Conservation (phyloP, 768 basidiomycete species). For the Psilocybe tampanensis region DNA sequence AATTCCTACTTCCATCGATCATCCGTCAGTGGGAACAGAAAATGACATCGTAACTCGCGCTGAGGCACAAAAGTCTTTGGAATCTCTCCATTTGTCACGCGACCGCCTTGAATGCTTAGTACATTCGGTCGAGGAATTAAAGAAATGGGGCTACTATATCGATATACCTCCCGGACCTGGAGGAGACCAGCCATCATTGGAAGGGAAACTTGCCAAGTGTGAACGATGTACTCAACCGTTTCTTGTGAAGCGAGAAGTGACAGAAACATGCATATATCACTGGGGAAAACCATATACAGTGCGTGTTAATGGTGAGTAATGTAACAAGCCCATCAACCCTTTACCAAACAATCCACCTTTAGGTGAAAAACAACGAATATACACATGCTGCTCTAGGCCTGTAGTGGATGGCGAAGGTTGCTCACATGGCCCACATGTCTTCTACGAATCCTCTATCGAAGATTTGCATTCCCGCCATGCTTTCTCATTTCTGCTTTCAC, state of each 20-base stretch:
- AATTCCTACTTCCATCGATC: conserved; percentile 55
- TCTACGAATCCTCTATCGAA: conserved; percentile 72
- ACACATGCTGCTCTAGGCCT: conserved; percentile 77
- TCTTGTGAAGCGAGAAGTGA: conserved; percentile 62
- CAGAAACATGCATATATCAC: conserved; percentile 75
- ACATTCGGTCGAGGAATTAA: conserved; percentile 58
- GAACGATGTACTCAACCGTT: conserved; percentile 79
- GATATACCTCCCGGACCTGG: conserved; percentile 70
- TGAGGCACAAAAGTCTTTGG: conserved; percentile 55
- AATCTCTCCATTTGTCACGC: conserved; percentile 54
- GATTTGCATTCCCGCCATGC: conserved; percentile 75
- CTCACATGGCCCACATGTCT: conserved; percentile 83
- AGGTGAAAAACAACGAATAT: conserved; percentile 73
- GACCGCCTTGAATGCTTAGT: conserved; percentile 58
- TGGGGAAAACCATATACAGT: conserved; percentile 74
- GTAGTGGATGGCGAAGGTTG: conserved; percentile 68
- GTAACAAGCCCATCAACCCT: not conserved
- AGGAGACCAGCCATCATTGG: conserved; percentile 60
- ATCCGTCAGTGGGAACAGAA: conserved; percentile 81
- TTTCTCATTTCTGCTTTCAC: conserved; percentile 54
- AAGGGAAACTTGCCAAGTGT: conserved; percentile 68
- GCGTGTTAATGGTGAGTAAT: conserved; percentile 61
- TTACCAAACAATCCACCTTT: conserved; percentile 7
- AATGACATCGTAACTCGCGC: conserved; percentile 57
- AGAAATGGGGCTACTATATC: conserved; percentile 70